phyloP scores from a whole-genome alignment of 2,329 filamentous ascomycete species.

The Fusarium lateritium region DNA sequence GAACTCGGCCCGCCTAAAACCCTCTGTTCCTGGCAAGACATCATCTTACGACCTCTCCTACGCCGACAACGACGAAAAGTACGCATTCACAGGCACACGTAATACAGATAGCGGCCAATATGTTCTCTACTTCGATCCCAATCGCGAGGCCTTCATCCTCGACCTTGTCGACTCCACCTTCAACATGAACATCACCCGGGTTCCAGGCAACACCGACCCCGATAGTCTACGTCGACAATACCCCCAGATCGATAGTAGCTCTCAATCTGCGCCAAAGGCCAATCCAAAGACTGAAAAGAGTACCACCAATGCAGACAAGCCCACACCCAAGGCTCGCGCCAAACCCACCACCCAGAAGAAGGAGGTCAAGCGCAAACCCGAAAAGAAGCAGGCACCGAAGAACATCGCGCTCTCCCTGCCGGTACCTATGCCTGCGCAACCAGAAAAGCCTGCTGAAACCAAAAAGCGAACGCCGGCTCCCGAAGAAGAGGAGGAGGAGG shows the following conservation, averaged over 20 bases:
- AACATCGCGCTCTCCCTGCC: conserved; percentile 56
- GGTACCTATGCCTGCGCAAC: conserved; percentile 46
- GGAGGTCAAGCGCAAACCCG: conserved; percentile 51
- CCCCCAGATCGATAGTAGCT: conserved; percentile 69
- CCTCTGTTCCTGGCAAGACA: conserved; percentile 63
- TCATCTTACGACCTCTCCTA: conserved; percentile 70
- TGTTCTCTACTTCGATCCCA: conserved; percentile 82
- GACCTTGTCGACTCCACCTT: conserved; percentile 87
- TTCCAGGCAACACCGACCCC: conserved; percentile 75
- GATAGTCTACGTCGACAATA: conserved; percentile 76
- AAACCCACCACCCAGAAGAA: conserved; percentile 49
- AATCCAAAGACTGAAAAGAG: conserved; percentile 26
- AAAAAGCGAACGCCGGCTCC: conserved; percentile 52
- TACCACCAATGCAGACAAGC: conserved; percentile 35
- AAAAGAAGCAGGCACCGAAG: conserved; percentile 56
- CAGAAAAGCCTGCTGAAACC: conserved; percentile 41
- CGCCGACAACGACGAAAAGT: conserved; percentile 68
- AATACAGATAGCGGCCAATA: conserved; percentile 70
- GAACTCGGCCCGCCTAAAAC: conserved; percentile 66
- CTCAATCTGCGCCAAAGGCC: conserved; percentile 34
- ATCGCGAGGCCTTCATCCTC: conserved; percentile 82
- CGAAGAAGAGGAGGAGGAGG: conserved; percentile 68
- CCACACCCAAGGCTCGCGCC: conserved; percentile 45
- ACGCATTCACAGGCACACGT: conserved; percentile 73
- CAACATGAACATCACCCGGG: conserved; percentile 86